Evolutionary conservation across 164 flowering plant genomes (phyloP).

Genomic region (Magnolia officinalis): DNA sequence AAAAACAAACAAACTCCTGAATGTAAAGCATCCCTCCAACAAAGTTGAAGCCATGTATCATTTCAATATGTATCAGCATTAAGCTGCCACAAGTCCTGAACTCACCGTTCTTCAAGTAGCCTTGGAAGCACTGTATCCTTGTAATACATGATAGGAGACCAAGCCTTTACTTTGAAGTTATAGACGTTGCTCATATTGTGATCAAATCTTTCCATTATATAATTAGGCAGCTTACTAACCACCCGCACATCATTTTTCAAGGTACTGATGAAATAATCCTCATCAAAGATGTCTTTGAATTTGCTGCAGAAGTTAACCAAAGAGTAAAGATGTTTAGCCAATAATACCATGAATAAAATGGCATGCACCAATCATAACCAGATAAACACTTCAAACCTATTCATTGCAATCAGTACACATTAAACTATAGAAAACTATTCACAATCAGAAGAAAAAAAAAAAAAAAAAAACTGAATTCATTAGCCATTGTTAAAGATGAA

Average conservation of each 20-base stretch:
- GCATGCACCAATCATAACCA: neutral
- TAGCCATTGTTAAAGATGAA: too few species aligned
- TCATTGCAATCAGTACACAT: too few species aligned
- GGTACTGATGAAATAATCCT: constrained; percentile 59
- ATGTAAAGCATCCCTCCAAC: neutral
- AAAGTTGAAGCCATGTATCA: neutral
- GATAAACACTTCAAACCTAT: neutral
- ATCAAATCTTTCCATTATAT: constrained; percentile 81
- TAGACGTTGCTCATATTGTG: constrained; percentile 68
- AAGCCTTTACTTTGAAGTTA: constrained; percentile 87
- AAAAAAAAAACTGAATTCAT: neutral
- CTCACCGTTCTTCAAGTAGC: constrained; percentile 86
- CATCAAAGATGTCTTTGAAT: constrained; percentile 82
- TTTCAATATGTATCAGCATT: neutral
- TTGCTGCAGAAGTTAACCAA: constrained; percentile 47
- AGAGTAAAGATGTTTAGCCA: neutral
- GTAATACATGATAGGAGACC: constrained; percentile 76
- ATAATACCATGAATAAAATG: neutral
- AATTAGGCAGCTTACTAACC: constrained; percentile 59
- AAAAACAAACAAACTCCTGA: neutral
- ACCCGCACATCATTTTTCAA: constrained; percentile 67
- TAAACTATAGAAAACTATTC: too few species aligned
- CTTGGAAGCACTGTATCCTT: constrained; percentile 73
- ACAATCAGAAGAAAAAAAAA: neutral
- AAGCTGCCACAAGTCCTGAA: neutral